A percentile compares a stretch with the other conserved stretches of the same genome.
Conservation (phyloP, 495 filamentous ascomycete species). For the Jackrogersella multiformis region DNA sequence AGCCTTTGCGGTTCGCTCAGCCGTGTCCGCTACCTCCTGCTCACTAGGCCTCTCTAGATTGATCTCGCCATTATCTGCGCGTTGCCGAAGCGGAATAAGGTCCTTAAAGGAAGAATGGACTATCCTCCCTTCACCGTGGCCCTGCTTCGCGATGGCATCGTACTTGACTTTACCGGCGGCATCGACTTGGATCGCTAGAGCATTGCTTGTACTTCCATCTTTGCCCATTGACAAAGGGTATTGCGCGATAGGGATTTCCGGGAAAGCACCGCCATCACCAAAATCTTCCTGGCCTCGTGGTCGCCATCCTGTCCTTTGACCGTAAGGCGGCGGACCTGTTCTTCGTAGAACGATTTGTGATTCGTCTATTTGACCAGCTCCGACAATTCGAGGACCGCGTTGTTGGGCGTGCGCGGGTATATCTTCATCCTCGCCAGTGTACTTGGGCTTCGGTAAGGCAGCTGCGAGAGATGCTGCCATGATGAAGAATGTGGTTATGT, state of each 20-base stretch:
- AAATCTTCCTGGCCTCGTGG: slow-evolving; percentile 93
- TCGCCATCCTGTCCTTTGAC: slow-evolving; percentile 82
- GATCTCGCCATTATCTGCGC: slow-evolving; percentile 92
- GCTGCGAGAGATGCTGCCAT: slow-evolving; percentile 80
- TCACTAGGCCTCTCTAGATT: slow-evolving; percentile 86
- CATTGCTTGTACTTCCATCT: slow-evolving; percentile 77
- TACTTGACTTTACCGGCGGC: slow-evolving; percentile 93
- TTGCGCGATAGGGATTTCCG: slow-evolving; percentile 91
- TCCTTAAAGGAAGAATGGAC: slow-evolving; percentile 97
- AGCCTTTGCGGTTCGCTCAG: slow-evolving; percentile 88
- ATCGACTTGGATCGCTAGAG: slow-evolving; percentile 90
- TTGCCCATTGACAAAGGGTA: slow-evolving; percentile 97
- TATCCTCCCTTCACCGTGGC: slow-evolving; percentile 82
- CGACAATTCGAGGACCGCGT: slow-evolving; percentile 80
- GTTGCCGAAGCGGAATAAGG: slow-evolving; percentile 91
- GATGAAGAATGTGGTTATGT: slow-evolving; percentile 30
- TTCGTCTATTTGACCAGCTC: slow-evolving; percentile 78
- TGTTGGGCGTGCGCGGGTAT: slow-evolving; percentile 75
- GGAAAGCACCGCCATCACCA: slow-evolving; percentile 93
- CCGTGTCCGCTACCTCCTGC: slow-evolving; percentile 81
- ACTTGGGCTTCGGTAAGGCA: slow-evolving; percentile 88
- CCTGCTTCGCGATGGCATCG: slow-evolving; percentile 91
- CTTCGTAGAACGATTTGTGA: slow-evolving; percentile 84
- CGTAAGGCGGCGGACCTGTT: slow-evolving; percentile 44
- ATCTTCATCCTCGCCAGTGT: slow-evolving; percentile 86